Evolutionary conservation across 495 filamentous ascomycete genomes (phyloP), one percentile per base, ranked within the genome.

Genomic region (Barbatosphaeria neglecta): DNA sequence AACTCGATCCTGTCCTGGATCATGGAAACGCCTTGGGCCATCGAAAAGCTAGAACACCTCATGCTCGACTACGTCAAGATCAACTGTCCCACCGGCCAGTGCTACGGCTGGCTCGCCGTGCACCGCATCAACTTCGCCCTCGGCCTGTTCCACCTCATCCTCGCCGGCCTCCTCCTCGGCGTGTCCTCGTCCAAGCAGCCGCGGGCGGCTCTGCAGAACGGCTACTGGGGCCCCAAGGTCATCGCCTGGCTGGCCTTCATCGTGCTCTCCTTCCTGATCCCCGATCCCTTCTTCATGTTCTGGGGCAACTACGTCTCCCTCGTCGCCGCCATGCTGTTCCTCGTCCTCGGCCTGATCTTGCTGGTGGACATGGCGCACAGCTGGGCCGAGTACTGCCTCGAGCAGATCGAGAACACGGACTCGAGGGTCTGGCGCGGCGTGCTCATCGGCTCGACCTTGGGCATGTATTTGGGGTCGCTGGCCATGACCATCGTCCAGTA

Each of bases 1-100:
- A 97, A 98, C 76, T 95, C 89, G 40, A 94, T 96, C 50, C 61
- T 94, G 40, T 90, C 93, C 23, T 98, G 92, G 92, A 85, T 98
- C 27, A 94, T 97, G 89, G 90, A 97, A 74, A 97, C 92, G 8
- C 87, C 88, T 49, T 98, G 93, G 92, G 92, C 92, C 15, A 82
- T 96, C 62, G 89, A 95, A 56, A 96, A 96, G 59, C 71, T 98
- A 9, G 81, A 95, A 60, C 78, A 90, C 51, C 64, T 97, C 41
- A 90, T 88, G 23, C 72, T 98, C 42, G 88, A 97, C 66, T 96
- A 96, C 59, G 88, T 98, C 67, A 84, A 84, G 54, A 92, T 98
- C 55, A 80, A 76, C 53, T 98, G 92, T 60, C 81, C 85, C 31
- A 87, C 87, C 17, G 89, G 93, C 51, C 76, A 90, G 56, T 98